Percentiles rank a stretch among this genome's conserved stretches.
Evolutionary conservation across 192 early-diverging fungal genomes (phyloP).

Genomic region (Pilaira anomala): DNA sequence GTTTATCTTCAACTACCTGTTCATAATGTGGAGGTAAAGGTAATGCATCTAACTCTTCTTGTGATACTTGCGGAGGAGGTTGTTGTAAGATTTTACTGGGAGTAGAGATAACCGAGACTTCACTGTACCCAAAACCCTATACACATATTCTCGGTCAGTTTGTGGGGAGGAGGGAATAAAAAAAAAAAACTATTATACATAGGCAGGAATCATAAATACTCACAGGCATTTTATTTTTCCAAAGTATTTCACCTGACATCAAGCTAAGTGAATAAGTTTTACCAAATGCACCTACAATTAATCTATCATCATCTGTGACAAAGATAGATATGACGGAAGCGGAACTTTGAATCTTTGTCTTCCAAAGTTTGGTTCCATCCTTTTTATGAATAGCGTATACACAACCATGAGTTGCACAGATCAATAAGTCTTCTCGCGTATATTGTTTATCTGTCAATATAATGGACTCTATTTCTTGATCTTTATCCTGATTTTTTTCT

Average conservation of each 20-base stretch:
- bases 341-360: not conserved
- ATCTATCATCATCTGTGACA: conserved; percentile 19
- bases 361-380: conserved; percentile 18
- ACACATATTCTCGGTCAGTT: not conserved
- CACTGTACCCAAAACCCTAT: conserved; percentile 26
- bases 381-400: conserved; percentile 26
- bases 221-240: conserved; percentile 31
- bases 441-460: not conserved
- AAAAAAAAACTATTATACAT: not conserved
- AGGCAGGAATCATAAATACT: not conserved
- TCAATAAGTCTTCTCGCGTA: conserved; percentile 13
- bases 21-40: not conserved
- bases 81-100: conserved; percentile 13
- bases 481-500: too few relatives aligned
- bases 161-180: too few relatives aligned
- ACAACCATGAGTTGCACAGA: conserved; percentile 25
- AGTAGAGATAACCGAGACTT: conserved; percentile 17
- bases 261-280: conserved; percentile 15
- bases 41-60: not conserved
- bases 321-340: conserved; percentile 20
- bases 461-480: too few relatives aligned
- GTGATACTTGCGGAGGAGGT: not conserved
- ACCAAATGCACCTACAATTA: conserved; percentile 15
- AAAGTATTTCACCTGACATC: conserved; percentile 16
- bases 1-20: not conserved